Evolutionary conservation across 2,329 filamentous ascomycete species (phyloP).

Genomic region (Dactylellina sp.): DNA sequence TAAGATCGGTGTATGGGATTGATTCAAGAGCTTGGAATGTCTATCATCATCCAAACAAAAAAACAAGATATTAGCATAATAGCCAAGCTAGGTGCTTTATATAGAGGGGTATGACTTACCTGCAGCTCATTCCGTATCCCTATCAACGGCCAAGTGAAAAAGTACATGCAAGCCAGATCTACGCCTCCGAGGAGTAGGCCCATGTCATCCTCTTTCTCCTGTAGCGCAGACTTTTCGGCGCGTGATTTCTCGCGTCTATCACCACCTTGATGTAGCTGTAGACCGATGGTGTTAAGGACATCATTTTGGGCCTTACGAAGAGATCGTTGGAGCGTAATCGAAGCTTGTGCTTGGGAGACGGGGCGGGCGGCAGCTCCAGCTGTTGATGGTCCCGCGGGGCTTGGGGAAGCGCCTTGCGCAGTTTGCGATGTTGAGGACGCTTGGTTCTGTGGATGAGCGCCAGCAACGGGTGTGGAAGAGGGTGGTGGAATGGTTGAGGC

Average conservation of each 20-base stretch:
- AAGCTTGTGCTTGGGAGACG: conserved; percentile 50
- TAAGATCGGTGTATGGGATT: conserved; percentile 41
- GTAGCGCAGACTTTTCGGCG: conserved; percentile 38
- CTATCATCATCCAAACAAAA: conserved; percentile 4
- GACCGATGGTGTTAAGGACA: conserved; percentile 60
- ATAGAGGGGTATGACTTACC: conserved; percentile 49
- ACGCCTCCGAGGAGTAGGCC: conserved; percentile 59
- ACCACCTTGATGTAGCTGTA: conserved; percentile 56
- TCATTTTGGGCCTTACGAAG: conserved; percentile 61
- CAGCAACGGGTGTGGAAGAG: background rate
- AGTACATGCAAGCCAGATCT: conserved; percentile 59
- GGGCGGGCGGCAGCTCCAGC: conserved; percentile 6
- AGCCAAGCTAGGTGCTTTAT: background rate
- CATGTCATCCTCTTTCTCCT: conserved; percentile 60
- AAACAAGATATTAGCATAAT: background rate
- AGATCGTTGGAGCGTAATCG: conserved; percentile 59
- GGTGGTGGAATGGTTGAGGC: background rate
- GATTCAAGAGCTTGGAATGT: conserved; percentile 42
- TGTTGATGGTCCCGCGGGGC: background rate
- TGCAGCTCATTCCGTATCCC: conserved; percentile 60
- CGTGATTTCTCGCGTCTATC: conserved; percentile 41
- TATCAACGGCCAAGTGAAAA: conserved; percentile 60
- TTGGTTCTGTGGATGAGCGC: conserved; percentile 9
- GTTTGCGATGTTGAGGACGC: conserved; percentile 12
- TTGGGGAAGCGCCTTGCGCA: background rate